A percentile compares a stretch with the other conserved stretches of the same genome.
Conservation (phyloP, 306 rosid genomes). For the Cucurbita moschata region DNA sequence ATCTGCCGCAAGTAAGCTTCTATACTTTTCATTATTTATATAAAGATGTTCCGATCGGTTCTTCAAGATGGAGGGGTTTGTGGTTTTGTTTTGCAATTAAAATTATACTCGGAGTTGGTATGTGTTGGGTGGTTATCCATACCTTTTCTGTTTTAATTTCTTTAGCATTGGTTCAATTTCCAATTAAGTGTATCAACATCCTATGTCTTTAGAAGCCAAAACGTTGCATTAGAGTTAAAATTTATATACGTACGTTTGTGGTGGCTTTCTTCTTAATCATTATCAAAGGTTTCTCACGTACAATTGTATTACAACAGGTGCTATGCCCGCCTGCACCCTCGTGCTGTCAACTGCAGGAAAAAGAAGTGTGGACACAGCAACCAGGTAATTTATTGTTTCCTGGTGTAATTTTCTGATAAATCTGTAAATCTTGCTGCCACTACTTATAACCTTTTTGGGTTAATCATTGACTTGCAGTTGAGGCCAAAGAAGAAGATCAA, state of each 20-base stretch:
- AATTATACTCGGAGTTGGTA: not conserved
- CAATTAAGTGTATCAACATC: not conserved
- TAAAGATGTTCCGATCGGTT: not conserved
- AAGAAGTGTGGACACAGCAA: constrained; percentile 99
- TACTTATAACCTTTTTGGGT: not conserved
- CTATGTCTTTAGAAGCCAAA: not conserved
- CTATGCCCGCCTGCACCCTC: constrained; percentile 90
- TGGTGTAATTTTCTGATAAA: not conserved
- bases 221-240: not conserved
- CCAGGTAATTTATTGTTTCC: constrained; percentile 33
- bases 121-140: not conserved
- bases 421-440: not conserved
- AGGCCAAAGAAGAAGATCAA: constrained; percentile 99
- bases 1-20: constrained; percentile 90
- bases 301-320: constrained; percentile 39
- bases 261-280: not conserved
- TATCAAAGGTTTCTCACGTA: not conserved
- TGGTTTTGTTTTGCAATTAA: not conserved
- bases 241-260: not conserved
- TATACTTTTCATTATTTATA: too few species aligned
- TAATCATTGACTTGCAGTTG: constrained; percentile 40
- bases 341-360: constrained; percentile 99
- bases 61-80: not conserved
- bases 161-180: not conserved
- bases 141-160: not conserved